Evolutionary conservation across 2,329 filamentous ascomycete species (phyloP), one percentile per base, ranked within the genome.

Genomic region (Tolypocladium ovalisporum): DNA sequence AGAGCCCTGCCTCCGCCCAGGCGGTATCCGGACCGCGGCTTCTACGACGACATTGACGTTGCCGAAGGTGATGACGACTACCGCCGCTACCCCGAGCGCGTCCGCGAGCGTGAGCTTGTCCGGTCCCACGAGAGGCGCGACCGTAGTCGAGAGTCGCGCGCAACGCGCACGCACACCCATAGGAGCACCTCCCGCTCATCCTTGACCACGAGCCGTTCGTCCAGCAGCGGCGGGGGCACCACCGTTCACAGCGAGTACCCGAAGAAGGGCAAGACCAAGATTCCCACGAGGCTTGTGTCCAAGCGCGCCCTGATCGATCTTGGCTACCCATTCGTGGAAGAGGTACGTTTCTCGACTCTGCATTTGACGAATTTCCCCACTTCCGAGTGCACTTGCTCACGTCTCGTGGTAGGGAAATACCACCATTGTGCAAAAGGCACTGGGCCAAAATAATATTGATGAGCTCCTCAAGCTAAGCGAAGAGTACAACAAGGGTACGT

Each of bases 391-490:
- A 8, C 13, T 36, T n/a, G 29, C 63, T 65, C 58, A 68, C 54
- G 1, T 55, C 8, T 0, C 29, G 3, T 12, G 7, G 1, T 6
- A 94, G 89, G 90, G 88, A 42, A 86, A 88, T 63, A 88, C 87
- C 27, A 84, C 94, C 64, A 82, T 96, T 55, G 85, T 97, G 37
- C 84, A 88, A 64, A 87, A 89, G 67, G 92, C 93, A 12, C 79
- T 97, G 6, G 89, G 90, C 19, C 92, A 95, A 65, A 85, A 93
- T 22, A 90, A 96, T 65, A 97, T 97, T 61, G 91, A 97, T 64
- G 88, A 95, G 66, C 79, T 97, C 51, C 88, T 97, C 65, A 87
- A 84, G 65, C 77, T 91, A 54, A 95, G 90, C 71, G 88, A 91
- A 66, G 84, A 87, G 36, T 91, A 90, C 72, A 85, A 81, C 67